Base-by-base conservation (phyloP, 192 early-diverging fungal species). In the Backusella circina region DNA sequence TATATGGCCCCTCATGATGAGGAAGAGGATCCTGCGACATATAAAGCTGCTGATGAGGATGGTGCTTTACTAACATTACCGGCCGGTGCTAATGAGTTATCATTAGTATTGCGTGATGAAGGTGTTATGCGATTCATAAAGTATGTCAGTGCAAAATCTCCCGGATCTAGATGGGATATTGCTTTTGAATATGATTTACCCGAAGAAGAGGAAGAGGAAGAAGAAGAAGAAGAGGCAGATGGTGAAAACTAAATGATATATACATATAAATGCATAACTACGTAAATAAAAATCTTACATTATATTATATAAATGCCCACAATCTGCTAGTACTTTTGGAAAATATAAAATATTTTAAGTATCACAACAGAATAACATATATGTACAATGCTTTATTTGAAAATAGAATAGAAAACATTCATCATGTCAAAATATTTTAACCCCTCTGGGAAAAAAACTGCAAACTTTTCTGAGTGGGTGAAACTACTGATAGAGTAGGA, bases 91-190 rank as follows among this genome's bases (percentile, higher is more conserved):
- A 95, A 94, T 79, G 86, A 87, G 23, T 77, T 95, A 50, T 86
- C 72, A 15, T 71, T 94, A 12, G 93, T 91, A 1, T 71, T 95
- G 81, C 76, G 92, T 44, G 93, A 94, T 66, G 89, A 88, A n/a
- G 88, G 87, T n/a, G 85, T 94, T 18, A 90, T 94, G 83, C 79
- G 85, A 50, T 95, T 95, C 80, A 84, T 94, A 54, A 94, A 94
- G 83, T 95, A 95, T 77, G 92, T 95, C n/a, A 88, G 89, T 72
- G 91, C 91, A 30, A 65, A 80, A 61, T 89, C 92, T 16, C 91
- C 91, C 5, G 89, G 88, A 44, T 88, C 85, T 30, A 84, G 94
- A 72, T 95, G 94, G 94, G 94, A 95, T 72, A 84, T 93, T n/a
- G 86, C 88, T 13, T 90, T 81, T 74, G 92, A 93, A 77, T 92